Conservation (phyloP, 257 asterid genomes). For the Dorcoceras hygrometricum region DNA sequence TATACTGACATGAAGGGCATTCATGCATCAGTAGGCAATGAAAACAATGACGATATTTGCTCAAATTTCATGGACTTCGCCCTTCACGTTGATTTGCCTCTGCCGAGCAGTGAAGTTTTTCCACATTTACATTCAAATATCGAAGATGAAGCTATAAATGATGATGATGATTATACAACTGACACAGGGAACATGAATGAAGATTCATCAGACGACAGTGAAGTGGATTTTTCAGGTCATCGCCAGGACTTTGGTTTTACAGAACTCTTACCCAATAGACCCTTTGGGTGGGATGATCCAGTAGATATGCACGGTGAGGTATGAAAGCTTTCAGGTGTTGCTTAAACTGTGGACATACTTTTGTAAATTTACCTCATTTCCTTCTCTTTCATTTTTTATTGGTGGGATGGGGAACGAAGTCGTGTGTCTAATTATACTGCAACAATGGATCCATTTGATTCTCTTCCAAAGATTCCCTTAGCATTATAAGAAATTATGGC, state of each 20-base stretch:
- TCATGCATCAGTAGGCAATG: slow-evolving; percentile 40
- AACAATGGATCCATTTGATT: slow-evolving; percentile 8
- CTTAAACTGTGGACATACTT: neutral
- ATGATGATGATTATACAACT: slow-evolving; percentile 30
- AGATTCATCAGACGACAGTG: slow-evolving; percentile 78
- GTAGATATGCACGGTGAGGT: slow-evolving; percentile 66
- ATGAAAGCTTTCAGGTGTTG: slow-evolving; percentile 24
- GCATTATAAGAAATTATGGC: slow-evolving; percentile 15
- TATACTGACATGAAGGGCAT: slow-evolving; percentile 33
- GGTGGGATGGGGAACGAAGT: slow-evolving; percentile 11
- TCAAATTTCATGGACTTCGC: slow-evolving; percentile 35
- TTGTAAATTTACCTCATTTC: slow-evolving; percentile 18
- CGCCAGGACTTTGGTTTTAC: slow-evolving; percentile 32
- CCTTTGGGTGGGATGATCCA: slow-evolving; percentile 55
- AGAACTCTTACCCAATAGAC: slow-evolving; percentile 42
- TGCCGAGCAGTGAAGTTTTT: slow-evolving; percentile 36
- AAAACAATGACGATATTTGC: slow-evolving; percentile 29
- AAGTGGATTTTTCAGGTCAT: slow-evolving; percentile 62
- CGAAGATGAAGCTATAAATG: slow-evolving; percentile 45
- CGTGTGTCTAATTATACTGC: slow-evolving; percentile 1
- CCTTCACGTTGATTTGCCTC: slow-evolving; percentile 38
- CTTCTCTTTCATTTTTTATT: slow-evolving; percentile 1
- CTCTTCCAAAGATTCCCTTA: slow-evolving; percentile 9
- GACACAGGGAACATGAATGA: slow-evolving; percentile 40
- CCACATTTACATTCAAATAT: slow-evolving; percentile 33